Evolutionary conservation across 75 land plant species (phyloP), one percentile per base, ranked within the genome.

Genomic region (Chamaecyparis obtusa): DNA sequence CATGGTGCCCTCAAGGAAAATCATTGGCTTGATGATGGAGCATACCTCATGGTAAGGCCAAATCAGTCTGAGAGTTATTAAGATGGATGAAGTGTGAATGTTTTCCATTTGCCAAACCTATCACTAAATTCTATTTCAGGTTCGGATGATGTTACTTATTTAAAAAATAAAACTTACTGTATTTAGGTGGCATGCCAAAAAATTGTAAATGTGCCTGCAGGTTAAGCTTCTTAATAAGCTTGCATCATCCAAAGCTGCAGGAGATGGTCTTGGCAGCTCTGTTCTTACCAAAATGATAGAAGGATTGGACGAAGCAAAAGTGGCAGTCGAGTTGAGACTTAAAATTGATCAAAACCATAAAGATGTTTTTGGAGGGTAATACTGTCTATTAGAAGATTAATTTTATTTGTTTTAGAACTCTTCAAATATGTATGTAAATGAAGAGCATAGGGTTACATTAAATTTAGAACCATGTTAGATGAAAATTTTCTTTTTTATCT

Each of bases 1-100:
- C 99, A 98, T 92, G 99, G 99, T 87, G 99, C 99, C 72, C 93
- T 98, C 67, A 98, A 98, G 90, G 99, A 98, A 88, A 98, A 98
- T 87, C 92, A 92, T 81, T 98, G 99, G 99, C 99, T 98, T 55
- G 99, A 98, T 88, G 99, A 98, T 95, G 99, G 99, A 77, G 99
- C 99, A 85, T 98, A 94, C 86, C 93, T 95, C 35, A 98, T 98
- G 99, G 99, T 97, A 90, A 64, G 91, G 33, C 80, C 1, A 6
- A 16, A 14, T 85, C 83, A 27, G 37, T 78, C 80, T 85, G n/a
- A 6, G 3, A 84, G 16, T 32, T 32, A 10, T 84, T 51, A 4
- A 49, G n/a, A 84, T 84, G 8, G 14, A 51, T 51, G 36, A 51
- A 51, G 14, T 13, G 55, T 51, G 55, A 36, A 15, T 83, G 17